Evolutionary conservation across 176 grass and related monocot species (phyloP).

Genomic region (Canna indica): DNA sequence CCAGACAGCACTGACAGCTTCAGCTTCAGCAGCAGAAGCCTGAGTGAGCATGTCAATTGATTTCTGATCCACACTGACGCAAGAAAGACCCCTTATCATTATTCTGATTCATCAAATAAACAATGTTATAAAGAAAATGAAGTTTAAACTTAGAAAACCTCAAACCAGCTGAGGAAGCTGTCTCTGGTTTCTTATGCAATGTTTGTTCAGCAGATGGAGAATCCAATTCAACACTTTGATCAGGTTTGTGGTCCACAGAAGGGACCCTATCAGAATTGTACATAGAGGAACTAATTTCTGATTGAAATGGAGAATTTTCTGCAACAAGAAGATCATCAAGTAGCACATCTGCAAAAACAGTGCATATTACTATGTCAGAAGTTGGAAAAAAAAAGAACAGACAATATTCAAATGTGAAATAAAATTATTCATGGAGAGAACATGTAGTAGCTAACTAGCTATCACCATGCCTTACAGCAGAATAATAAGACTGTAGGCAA

Average conservation of each 20-base stretch:
- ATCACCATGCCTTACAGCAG: too few species aligned
- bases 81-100: background rate
- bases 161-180: slow-evolving; percentile 31
- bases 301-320: slow-evolving; percentile 76
- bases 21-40: slow-evolving; percentile 91
- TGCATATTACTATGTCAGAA: slow-evolving; percentile 12
- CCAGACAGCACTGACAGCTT: slow-evolving; percentile 94
- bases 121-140: background rate
- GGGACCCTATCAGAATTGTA: slow-evolving; percentile 44
- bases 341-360: slow-evolving; percentile 62
- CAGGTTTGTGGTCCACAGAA: slow-evolving; percentile 34
- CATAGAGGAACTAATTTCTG: slow-evolving; percentile 52
- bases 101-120: background rate
- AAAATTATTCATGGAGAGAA: background rate
- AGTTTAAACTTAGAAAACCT: slow-evolving; percentile 23
- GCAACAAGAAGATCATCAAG: slow-evolving; percentile 88
- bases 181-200: slow-evolving; percentile 44
- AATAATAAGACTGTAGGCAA: background rate
- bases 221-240: slow-evolving; percentile 31
- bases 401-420: background rate
- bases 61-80: slow-evolving; percentile 50
- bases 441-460: background rate
- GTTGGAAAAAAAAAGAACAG: background rate
- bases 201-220: slow-evolving; percentile 38
- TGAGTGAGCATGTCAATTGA: slow-evolving; percentile 89